Evolutionary conservation across 192 early-diverging fungal genomes (phyloP).

Genomic region (Pilaira anomala): DNA sequence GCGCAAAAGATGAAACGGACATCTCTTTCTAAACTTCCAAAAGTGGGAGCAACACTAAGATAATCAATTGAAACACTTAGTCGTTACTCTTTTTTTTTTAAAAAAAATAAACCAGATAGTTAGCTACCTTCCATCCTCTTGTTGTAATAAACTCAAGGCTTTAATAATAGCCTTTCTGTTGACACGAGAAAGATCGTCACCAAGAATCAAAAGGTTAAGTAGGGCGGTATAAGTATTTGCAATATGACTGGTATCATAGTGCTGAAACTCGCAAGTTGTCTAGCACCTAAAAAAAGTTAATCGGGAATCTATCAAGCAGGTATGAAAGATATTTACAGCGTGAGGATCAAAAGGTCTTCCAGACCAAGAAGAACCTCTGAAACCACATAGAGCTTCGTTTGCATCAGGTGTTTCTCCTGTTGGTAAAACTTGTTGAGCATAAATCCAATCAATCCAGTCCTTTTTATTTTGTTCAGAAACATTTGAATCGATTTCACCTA

Average conservation of each 20-base stretch:
- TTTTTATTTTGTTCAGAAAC: constrained; percentile 52
- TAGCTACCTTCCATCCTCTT: constrained; percentile 66
- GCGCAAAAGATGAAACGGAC: constrained; percentile 93
- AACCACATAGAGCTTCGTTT: constrained; percentile 56
- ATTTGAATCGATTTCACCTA: constrained; percentile 60
- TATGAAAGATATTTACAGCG: constrained; percentile 35
- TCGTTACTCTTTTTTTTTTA: not conserved
- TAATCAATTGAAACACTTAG: not conserved
- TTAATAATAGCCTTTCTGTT: constrained; percentile 63
- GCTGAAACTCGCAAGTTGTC: constrained; percentile 25
- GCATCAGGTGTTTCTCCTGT: constrained; percentile 20
- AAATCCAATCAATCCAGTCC: constrained; percentile 93
- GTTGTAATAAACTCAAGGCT: constrained; percentile 65
- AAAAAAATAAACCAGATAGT: not conserved
- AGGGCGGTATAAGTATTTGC: constrained; percentile 93
- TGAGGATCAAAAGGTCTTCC: constrained; percentile 51
- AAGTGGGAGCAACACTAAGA: constrained; percentile 64
- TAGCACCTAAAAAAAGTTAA: not conserved
- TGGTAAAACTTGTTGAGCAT: constrained; percentile 83
- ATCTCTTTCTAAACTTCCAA: constrained; percentile 75
- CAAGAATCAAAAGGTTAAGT: constrained; percentile 70
- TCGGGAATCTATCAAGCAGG: constrained; percentile 40
- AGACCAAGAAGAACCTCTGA: constrained; percentile 67
- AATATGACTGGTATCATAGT: constrained; percentile 58
- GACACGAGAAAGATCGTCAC: constrained; percentile 86